A percentile compares a stretch with the other conserved stretches of the same genome.
phyloP scores from a whole-genome alignment of 2,329 filamentous ascomycete genomes.

The Arthrocladium fulminans region DNA sequence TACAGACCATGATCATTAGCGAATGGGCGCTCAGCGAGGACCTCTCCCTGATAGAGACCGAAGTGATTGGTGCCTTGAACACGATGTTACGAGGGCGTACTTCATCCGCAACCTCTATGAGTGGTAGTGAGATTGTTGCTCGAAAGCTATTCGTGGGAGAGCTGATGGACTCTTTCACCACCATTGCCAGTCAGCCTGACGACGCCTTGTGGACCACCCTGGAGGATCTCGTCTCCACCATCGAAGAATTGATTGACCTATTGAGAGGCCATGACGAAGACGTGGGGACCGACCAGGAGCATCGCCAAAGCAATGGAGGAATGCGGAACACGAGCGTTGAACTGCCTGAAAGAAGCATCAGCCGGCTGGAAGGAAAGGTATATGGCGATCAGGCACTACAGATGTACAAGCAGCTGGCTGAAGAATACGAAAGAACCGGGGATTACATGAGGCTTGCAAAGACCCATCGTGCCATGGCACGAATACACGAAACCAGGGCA shows the following conservation, averaged over 20 bases:
- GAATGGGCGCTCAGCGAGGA: constrained; percentile 96
- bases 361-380: constrained; percentile 18
- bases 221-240: constrained; percentile 68
- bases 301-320: constrained; percentile 8
- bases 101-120: constrained; percentile 32
- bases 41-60: constrained; percentile 80
- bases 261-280: constrained; percentile 74
- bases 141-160: constrained; percentile 90
- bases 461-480: constrained; percentile 81
- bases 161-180: constrained; percentile 69
- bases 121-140: constrained; percentile 66
- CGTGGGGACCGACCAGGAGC: constrained; percentile 31
- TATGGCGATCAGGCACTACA: constrained; percentile 46
- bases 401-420: constrained; percentile 81
- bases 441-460: constrained; percentile 88
- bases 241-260: constrained; percentile 85
- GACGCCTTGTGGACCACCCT: constrained; percentile 70
- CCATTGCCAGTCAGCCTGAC: constrained; percentile 55
- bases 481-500: constrained; percentile 61
- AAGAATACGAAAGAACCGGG: constrained; percentile 80
- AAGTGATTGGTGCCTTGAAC: constrained; percentile 92
- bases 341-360: constrained; percentile 16
- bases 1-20: constrained; percentile 97
- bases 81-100: constrained; percentile 80
- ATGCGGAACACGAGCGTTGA: constrained; percentile 2